Base-by-base conservation (phyloP, 148 eudicot species). In the Dysphania ambrosioides region DNA sequence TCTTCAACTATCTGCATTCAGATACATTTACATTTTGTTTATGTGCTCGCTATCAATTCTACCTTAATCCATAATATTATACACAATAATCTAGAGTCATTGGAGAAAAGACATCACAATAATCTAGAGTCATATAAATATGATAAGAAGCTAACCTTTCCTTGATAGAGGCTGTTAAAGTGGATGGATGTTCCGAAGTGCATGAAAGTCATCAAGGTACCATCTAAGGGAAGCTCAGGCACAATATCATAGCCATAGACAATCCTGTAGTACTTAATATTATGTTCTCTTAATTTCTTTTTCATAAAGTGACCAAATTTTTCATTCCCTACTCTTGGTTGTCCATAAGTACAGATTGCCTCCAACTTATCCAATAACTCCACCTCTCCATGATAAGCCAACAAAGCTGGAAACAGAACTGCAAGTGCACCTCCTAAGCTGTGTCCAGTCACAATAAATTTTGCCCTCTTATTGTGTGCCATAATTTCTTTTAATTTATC, bases 401-500 rank as follows among this genome's bases (percentile, higher is more conserved):
- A 79, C 27, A 88, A 59, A 16, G 92, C 86, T 3, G 89, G 88
- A 61, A 91, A 93, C 1, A 93, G 61, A 36, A 89, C 72, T 1
- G 97, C 91, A 6, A 93, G 80, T 7, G 94, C 98, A 3, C 89
- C 97, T 0, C 97, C 98, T 79, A 93, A 83, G 71, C 98, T 93
- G 68, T 93, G 98, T 1, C 97, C 98, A 0, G 98, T 93, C 16
- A 91, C 78, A 7, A 91, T 81, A 55, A 91, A 75, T 73, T 68
- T 89, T 0, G 75, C 83, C 4, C 31, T 68, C 4, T 70, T 71
- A 61, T 87, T 85, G 3, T 61, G 35, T 3, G 18, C 19, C 23
- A 89, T 8, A 30, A 77, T 29, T 11, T 53, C 47, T 40, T 62
- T 88, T 6, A 91, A 85, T 77, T 41, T 77, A 8, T 85, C 80